These are phyloP conservation scores for Claviceps sorghi DNA, from an alignment of 2,329 filamentous ascomycete genomes.

Conservation along the genomic window DNA sequence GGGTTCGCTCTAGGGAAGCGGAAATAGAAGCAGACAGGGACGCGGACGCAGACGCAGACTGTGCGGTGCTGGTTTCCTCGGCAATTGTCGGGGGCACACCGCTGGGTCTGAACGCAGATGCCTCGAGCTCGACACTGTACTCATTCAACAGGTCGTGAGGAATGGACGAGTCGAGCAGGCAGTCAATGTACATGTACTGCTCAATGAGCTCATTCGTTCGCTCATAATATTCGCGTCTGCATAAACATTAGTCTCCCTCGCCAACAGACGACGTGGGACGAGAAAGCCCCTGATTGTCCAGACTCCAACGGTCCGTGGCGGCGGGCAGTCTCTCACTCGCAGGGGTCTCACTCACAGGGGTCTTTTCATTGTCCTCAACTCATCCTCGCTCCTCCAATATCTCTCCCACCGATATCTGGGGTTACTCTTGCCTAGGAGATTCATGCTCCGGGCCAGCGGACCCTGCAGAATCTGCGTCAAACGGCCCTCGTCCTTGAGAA, in stretches of 20 bases:
- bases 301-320: no score
- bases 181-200: slow-evolving; percentile 88
- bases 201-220: slow-evolving; percentile 78
- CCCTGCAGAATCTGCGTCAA: slow-evolving; percentile 44
- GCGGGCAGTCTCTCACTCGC: no score
- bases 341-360: slow-evolving; percentile 44
- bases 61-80: slow-evolving; percentile 43
- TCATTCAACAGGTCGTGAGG: slow-evolving; percentile 85
- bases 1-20: slow-evolving; percentile 4
- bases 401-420: slow-evolving; percentile 72
- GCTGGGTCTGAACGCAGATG: slow-evolving; percentile 36
- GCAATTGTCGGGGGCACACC: slow-evolving; percentile 59
- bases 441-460: slow-evolving; percentile 67
- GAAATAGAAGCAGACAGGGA: slow-evolving; percentile 8
- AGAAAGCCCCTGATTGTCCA: no score
- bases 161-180: slow-evolving; percentile 78
- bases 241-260: neutral
- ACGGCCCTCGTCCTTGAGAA: slow-evolving; percentile 41
- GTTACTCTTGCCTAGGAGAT: slow-evolving; percentile 79
- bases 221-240: slow-evolving; percentile 69
- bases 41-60: slow-evolving; percentile 9
- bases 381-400: slow-evolving; percentile 71
- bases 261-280: no score
- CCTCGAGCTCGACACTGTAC: slow-evolving; percentile 51
- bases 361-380: slow-evolving; percentile 57